A percentile compares a stretch with the other conserved stretches of the same genome.
phyloP scores from a whole-genome alignment of 1,139 yeast genomes.

The Keqinozyma sinolaborantium region DNA sequence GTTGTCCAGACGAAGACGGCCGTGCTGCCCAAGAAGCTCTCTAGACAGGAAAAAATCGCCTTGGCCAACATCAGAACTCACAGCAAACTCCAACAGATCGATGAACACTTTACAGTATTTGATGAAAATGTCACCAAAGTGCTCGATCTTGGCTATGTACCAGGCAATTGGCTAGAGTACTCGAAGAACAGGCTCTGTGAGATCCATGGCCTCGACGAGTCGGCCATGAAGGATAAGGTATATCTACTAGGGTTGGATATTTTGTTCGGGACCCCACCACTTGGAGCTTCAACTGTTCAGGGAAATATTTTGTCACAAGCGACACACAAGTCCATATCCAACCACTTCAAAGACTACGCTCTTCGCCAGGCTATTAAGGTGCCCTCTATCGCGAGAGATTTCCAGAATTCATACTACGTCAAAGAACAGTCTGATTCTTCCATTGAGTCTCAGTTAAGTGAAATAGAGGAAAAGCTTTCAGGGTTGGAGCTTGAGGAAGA shows the following conservation, averaged over 20 bases:
- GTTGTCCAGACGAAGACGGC: no score
- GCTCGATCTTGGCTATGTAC: constrained; percentile 72
- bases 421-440: constrained; percentile 23
- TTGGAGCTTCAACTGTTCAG: constrained; percentile 76
- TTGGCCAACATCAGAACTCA: constrained; percentile 20
- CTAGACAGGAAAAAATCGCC: constrained; percentile 25
- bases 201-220: constrained; percentile 33
- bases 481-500: constrained; percentile 2
- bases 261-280: constrained; percentile 72
- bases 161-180: constrained; percentile 94
- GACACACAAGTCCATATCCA: constrained; percentile 60
- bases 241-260: constrained; percentile 83
- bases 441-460: constrained; percentile 16
- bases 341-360: constrained; percentile 49
- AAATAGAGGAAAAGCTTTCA: constrained; percentile 7
- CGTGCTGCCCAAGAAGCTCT: constrained; percentile 5
- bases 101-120: constrained; percentile 25
- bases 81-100: constrained; percentile 24
- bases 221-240: constrained; percentile 54
- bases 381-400: constrained; percentile 4
- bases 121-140: constrained; percentile 23
- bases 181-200: constrained; percentile 38
- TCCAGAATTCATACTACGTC: constrained; percentile 20
- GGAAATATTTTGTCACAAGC: constrained; percentile 74
- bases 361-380: constrained; percentile 10